Evolutionary conservation across 2,329 filamentous ascomycete species (phyloP).

Genomic region (Podosphaera leucotricha): DNA sequence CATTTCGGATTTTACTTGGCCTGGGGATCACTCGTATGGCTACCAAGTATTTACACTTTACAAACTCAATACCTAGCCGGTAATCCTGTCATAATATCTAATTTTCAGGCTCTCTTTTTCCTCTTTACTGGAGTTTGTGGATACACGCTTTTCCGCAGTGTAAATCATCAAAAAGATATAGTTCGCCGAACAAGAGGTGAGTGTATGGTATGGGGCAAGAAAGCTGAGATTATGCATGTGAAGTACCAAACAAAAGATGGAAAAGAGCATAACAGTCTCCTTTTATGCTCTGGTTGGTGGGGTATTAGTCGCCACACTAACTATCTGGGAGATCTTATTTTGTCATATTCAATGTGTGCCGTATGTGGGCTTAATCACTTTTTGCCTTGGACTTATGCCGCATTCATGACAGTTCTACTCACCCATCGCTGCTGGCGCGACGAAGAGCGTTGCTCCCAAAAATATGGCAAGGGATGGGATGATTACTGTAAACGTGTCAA

Average conservation of each 20-base stretch:
- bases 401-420: constrained; percentile 22
- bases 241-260: constrained; percentile 21
- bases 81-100: constrained; percentile 18
- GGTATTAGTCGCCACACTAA: constrained; percentile 20
- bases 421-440: constrained; percentile 23
- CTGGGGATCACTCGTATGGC: constrained; percentile 23
- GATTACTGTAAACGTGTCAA: constrained; percentile 14
- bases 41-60: constrained; percentile 23
- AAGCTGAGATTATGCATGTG: constrained; percentile 18
- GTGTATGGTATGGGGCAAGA: constrained; percentile 21
- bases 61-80: constrained; percentile 23
- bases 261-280: constrained; percentile 17
- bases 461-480: constrained; percentile 23
- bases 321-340: constrained; percentile 19
- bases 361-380: constrained; percentile 18
- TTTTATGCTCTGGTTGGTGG: constrained; percentile 21
- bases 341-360: constrained; percentile 21
- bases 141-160: constrained; percentile 22
- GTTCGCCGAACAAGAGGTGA: constrained; percentile 19
- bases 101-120: constrained; percentile 10
- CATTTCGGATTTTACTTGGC: constrained; percentile 20
- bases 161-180: constrained; percentile 23
- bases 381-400: constrained; percentile 22
- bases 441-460: constrained; percentile 21
- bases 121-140: constrained; percentile 17